Base-by-base conservation (phyloP, 176 grass and related monocot genomes). In the Oryza rufipogon region DNA sequence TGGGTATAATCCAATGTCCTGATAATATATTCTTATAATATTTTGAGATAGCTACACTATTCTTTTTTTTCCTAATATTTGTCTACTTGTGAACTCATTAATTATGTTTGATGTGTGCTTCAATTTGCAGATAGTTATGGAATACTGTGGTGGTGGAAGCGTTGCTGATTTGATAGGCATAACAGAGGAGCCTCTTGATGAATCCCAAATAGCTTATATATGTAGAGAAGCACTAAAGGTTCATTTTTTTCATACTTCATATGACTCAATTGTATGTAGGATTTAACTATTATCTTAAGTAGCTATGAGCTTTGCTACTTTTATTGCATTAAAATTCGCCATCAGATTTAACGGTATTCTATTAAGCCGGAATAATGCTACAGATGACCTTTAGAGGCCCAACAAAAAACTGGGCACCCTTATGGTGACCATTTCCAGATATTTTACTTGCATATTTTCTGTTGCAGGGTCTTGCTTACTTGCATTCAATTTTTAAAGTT, bases 401-500 rank as follows among this genome's bases (percentile, higher is more conserved):
- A 65, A 66, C 41, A 47, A 46, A 66, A 83, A 51, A 26, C 25
- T 83, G 19, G 39, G 47, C 63, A 58, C 9, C 30, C 33, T 22
- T 77, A 65, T 85, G 74, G 48, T 68, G 64, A 68, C 11, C 15
- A 69, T 70, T 14, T 83, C 74, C 49, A 69, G 60, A 74, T 83
- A 68, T 79, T 86, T 73, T 74, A 34, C 6, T 67, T 73, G 46
- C 47, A 74, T 78, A 83, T 77, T 91, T 89, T 67, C 52, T 88
- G 71, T 47, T 91, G 70, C 67, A 99, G 96, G 96, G 96, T 74
- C 96, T 99, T 91, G 89, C 91, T 85, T 99, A 99, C 78, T 92
- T 99, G 81, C 96, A 99, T 88, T 94, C 93, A 45, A 99, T 99
- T 86, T 99, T 99, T 93, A 99, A 99, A 89, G 96, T 99, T 80